A percentile compares a stretch with the other conserved stretches of the same genome.
Evolutionary conservation across 495 filamentous ascomycete species (phyloP).

Genomic region (Parachaetomium inaequale): DNA sequence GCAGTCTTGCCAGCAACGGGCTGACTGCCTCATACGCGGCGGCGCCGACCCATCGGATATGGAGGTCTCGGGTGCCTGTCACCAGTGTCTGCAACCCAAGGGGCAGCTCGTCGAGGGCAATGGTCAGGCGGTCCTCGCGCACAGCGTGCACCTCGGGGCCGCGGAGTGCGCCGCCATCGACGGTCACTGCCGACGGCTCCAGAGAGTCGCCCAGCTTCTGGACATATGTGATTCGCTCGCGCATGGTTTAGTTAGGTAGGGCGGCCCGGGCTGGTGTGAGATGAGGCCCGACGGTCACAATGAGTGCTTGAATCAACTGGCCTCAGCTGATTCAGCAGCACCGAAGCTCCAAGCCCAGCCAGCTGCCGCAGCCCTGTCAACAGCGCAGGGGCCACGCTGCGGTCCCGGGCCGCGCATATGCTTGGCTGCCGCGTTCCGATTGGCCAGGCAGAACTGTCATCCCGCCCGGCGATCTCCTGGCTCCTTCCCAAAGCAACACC

Average conservation of each 20-base stretch:
- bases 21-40: slow-evolving; percentile 52
- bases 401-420: neutral
- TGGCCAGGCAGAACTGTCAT: slow-evolving; percentile 2
- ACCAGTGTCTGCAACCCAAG: slow-evolving; percentile 62
- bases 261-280: neutral
- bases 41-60: slow-evolving; percentile 72
- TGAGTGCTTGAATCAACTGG: neutral
- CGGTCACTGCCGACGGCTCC: slow-evolving; percentile 54
- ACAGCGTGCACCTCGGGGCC: slow-evolving; percentile 59
- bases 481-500: slow-evolving; percentile 32
- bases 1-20: slow-evolving; percentile 70
- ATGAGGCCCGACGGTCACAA: neutral
- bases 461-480: neutral
- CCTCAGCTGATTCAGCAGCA: neutral
- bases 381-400: neutral
- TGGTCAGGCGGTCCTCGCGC: slow-evolving; percentile 76
- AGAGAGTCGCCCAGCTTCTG: slow-evolving; percentile 59
- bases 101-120: slow-evolving; percentile 70
- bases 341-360: neutral
- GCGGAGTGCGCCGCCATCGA: slow-evolving; percentile 49
- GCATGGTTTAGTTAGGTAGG: slow-evolving; percentile 58
- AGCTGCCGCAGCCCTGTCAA: neutral
- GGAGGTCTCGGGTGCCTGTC: slow-evolving; percentile 65
- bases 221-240: slow-evolving; percentile 79
- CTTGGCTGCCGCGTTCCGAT: slow-evolving; percentile 3